Conservation (phyloP, 2,329 filamentous ascomycete genomes). For the Calonectria montana region DNA sequence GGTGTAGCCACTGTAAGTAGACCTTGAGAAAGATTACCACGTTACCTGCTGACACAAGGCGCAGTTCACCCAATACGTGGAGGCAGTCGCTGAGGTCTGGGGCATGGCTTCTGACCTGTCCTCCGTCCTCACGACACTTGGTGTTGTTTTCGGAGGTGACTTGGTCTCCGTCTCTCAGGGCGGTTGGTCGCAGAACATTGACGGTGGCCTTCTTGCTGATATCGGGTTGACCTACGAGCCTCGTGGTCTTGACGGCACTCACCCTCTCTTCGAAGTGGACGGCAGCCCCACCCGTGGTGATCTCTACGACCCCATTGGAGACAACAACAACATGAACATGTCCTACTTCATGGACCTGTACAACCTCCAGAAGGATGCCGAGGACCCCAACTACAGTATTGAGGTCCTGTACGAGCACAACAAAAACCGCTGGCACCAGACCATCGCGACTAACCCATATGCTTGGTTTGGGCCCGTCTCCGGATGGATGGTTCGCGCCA, state of each 20-base stretch:
- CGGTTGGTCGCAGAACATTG: not conserved
- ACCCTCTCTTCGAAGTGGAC: slow-evolving; percentile 67
- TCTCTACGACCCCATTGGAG: slow-evolving; percentile 59
- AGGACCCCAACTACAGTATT: slow-evolving; percentile 46
- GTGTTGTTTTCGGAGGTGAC: not conserved
- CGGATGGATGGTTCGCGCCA: slow-evolving; percentile 60
- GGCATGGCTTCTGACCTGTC: not conserved
- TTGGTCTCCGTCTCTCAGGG: not conserved
- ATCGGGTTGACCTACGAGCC: slow-evolving; percentile 57
- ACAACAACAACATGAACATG: slow-evolving; percentile 64
- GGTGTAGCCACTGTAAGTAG: slow-evolving; percentile 35
- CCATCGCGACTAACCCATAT: slow-evolving; percentile 61
- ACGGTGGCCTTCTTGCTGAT: slow-evolving; percentile 43
- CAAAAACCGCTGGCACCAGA: slow-evolving; percentile 58
- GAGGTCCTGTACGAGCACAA: slow-evolving; percentile 56
- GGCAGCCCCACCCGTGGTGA: slow-evolving; percentile 64
- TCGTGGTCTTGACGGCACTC: slow-evolving; percentile 60
- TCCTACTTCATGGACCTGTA: slow-evolving; percentile 62
- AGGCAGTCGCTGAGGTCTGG: not conserved
- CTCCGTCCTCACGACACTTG: not conserved
- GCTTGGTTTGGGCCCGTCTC: slow-evolving; percentile 67
- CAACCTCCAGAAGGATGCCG: slow-evolving; percentile 52
- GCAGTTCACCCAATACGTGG: not conserved
- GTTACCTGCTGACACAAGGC: not conserved
- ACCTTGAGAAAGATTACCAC: not conserved